Percentiles rank a stretch among this genome's conserved stretches.
Conservation (phyloP, 768 basidiomycete genomes). For the Auriscalpium microsporum region DNA sequence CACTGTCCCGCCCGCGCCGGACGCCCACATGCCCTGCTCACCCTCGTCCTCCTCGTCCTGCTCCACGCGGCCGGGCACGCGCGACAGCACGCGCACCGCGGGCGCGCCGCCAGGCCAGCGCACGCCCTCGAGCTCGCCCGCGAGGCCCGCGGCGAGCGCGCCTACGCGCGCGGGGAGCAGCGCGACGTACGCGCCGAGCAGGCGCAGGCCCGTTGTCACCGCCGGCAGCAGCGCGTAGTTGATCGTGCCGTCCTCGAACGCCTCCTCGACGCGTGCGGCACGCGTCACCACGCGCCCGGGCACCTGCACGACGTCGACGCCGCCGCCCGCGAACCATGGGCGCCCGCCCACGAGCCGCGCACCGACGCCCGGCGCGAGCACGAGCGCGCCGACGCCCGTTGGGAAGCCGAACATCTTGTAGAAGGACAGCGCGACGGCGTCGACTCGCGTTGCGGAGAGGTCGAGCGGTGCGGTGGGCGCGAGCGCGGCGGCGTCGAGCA, state of each 20-base stretch:
- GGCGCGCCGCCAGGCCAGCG: constrained; percentile 54
- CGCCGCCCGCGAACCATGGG: constrained; percentile 83
- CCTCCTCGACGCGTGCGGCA: constrained; percentile 42
- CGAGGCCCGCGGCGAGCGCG: constrained; percentile 55
- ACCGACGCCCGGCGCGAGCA: constrained; percentile 40
- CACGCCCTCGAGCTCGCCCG: constrained; percentile 43
- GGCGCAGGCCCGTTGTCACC: constrained; percentile 70
- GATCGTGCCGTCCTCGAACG: constrained; percentile 71
- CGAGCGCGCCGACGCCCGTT: constrained; percentile 72
- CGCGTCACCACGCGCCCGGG: constrained; percentile 64
- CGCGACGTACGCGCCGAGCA: constrained; percentile 70
- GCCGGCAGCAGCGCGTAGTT: constrained; percentile 73
- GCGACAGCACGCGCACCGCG: constrained; percentile 63
- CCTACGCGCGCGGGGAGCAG: constrained; percentile 72
- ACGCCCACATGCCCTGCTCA: neutral
- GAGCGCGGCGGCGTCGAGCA: constrained; percentile 79
- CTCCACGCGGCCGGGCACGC: constrained; percentile 29
- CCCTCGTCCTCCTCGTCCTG: constrained; percentile 4
- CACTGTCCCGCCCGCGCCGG: constrained; percentile 11
- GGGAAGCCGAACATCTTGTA: constrained; percentile 91
- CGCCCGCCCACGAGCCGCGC: constrained; percentile 52
- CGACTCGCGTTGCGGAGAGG: constrained; percentile 56
- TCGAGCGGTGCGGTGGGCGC: constrained; percentile 66
- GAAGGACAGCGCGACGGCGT: constrained; percentile 78
- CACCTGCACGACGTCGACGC: constrained; percentile 76